Base-by-base conservation (phyloP, 2,329 filamentous ascomycete genomes). In the Annulohypoxylon truncatum region DNA sequence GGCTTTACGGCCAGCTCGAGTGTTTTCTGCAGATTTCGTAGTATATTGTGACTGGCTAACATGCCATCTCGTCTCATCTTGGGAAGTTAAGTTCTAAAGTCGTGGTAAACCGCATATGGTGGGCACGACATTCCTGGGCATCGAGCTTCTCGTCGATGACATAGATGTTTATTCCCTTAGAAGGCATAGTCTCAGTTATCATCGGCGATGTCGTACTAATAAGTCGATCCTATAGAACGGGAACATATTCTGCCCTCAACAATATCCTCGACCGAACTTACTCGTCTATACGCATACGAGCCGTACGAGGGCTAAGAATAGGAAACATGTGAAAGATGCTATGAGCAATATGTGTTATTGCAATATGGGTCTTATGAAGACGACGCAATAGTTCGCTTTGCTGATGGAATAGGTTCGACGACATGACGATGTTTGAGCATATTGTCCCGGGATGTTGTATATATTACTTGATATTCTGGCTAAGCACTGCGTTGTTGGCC, bases 361-460 rank as follows among this genome's bases (percentile, higher is more conserved):
- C 8, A 10, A 8, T 29, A 18, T 28, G 18, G 26, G 22, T 35
- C 24, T 1, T 46, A 15, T n/a, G 20, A 7, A 31, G n/a, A 38
- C 10, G n/a, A 13, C 12, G 9, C 5, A 18, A 24, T 46, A 18
- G 22, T 8, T 35, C 3, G 22, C 12, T 13, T 42, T 22, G 20
- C 29, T 50, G 50, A 63, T 55, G 35, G 10, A 46, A 50, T 46
- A 18, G 22, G 53, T 35, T 61, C 33, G 47, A 65, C 31, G 13
- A 20, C n/a, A 47, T 66, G 59, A 66, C 33, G 55, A 40, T 40
- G 13, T 24, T 35, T 2, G n/a, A 42, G 26, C 2, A 18, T 35
- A n/a, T 28, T 24, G 13, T 8, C 22, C 31, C 13, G 4, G 28
- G 38, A 57, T 64, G 38, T 44, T 61, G 56, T 26, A 29, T 22